phyloP scores from a whole-genome alignment of 2,329 filamentous ascomycete genomes.

The Clonostachys rhizophaga region DNA sequence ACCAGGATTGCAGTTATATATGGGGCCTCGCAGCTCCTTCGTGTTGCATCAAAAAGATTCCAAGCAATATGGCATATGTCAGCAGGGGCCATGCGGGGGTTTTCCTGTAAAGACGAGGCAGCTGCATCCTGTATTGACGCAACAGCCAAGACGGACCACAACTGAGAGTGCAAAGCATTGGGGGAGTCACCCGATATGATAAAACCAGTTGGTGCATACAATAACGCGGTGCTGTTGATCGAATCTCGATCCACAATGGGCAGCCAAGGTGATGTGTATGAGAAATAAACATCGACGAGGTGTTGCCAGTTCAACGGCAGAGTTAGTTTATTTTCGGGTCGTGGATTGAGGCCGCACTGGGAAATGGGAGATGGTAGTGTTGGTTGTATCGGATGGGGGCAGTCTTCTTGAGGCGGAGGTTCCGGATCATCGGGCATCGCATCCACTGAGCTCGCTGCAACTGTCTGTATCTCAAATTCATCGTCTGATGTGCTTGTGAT shows the following conservation, averaged over 20 bases:
- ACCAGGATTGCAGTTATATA: slow-evolving; percentile 37
- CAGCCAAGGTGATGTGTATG: slow-evolving; percentile 73
- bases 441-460: not conserved
- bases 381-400: too few species aligned
- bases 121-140: slow-evolving; percentile 47
- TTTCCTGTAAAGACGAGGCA: slow-evolving; percentile 2
- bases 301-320: slow-evolving; percentile 52
- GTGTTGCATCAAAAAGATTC: slow-evolving; percentile 40
- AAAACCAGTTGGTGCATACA: slow-evolving; percentile 30
- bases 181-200: slow-evolving; percentile 17
- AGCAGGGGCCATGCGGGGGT: slow-evolving; percentile 5
- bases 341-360: not conserved
- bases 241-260: slow-evolving; percentile 67
- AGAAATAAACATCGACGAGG: slow-evolving; percentile 68
- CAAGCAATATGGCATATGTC: slow-evolving; percentile 47
- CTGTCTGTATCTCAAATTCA: too few species aligned
- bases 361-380: not conserved
- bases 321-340: slow-evolving; percentile 3
- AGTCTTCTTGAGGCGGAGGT: not conserved
- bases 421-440: not conserved
- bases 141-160: slow-evolving; percentile 57
- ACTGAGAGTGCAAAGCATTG: slow-evolving; percentile 39
- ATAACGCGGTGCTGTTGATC: slow-evolving; percentile 42
- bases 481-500: not conserved
- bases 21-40: slow-evolving; percentile 38